Conservation (phyloP, 1,284 basidiomycete species). For the Rhodotorula sp. region DNA sequence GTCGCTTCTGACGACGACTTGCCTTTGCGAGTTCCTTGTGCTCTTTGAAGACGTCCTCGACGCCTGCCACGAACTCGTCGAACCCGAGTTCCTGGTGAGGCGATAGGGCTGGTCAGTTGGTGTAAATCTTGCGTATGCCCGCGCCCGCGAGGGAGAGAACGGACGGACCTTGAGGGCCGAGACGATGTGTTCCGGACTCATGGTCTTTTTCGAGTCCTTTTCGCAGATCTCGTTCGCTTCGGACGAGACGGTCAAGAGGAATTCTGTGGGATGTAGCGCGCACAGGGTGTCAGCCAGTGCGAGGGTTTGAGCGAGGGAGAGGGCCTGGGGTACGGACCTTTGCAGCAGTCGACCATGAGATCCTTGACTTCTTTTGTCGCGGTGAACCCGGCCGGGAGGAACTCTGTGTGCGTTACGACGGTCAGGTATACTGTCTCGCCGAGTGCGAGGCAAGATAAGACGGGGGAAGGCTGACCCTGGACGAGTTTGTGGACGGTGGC, state of each 20-base stretch:
- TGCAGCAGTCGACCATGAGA: constrained; percentile 95
- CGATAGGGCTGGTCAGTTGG: too few species aligned
- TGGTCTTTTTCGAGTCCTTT: constrained; percentile 98
- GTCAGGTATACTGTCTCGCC: too few species aligned
- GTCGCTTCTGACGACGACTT: neutral
- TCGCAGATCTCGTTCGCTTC: constrained; percentile 99
- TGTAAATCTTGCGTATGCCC: neutral
- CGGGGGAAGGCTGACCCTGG: constrained; percentile 60
- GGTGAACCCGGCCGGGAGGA: constrained; percentile 81
- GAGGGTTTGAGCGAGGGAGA: too few species aligned
- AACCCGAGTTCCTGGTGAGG: constrained; percentile 69
- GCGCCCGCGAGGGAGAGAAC: neutral
- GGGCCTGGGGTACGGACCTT: constrained; percentile 62
- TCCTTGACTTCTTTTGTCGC: constrained; percentile 96
- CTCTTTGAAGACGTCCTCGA: constrained; percentile 86
- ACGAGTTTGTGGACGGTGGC: constrained; percentile 98
- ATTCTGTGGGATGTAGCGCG: constrained; percentile 61
- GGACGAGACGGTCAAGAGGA: constrained; percentile 95
- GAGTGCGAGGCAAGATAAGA: neutral
- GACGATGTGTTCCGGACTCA: constrained; percentile 96
- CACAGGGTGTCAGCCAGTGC: too few species aligned
- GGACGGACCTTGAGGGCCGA: constrained; percentile 75
- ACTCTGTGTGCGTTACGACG: constrained; percentile 58
- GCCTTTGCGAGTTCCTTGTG: constrained; percentile 91
- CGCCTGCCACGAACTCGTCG: constrained; percentile 78